phyloP scores from a whole-genome alignment of 2,329 filamentous ascomycete species.

The Colletotrichum neosansevieriae region DNA sequence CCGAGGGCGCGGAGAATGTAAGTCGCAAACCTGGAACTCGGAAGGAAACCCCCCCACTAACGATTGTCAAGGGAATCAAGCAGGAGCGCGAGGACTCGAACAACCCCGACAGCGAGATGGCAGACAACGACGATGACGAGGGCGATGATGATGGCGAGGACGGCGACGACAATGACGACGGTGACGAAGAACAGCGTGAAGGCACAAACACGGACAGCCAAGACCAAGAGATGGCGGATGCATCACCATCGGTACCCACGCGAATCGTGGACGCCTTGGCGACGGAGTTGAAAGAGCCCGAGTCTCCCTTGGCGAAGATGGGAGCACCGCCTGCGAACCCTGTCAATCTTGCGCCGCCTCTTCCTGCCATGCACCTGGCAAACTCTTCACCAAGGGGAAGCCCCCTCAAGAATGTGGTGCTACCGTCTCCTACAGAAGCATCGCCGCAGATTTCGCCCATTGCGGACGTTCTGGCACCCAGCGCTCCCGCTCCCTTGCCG shows the following conservation, averaged over 20 bases:
- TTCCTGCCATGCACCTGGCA: conserved; percentile 44
- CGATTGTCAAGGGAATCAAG: conserved; percentile 51
- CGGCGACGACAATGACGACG: conserved; percentile 61
- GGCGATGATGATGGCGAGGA: conserved; percentile 63
- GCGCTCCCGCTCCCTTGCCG: neutral
- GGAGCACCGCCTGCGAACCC: conserved; percentile 45
- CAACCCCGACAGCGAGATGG: conserved; percentile 66
- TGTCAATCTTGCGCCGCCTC: conserved; percentile 48
- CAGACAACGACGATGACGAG: conserved; percentile 63
- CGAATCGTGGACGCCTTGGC: conserved; percentile 43
- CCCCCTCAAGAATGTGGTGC: conserved; percentile 64
- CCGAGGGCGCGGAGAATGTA: conserved; percentile 35
- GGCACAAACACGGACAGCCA: conserved; percentile 48
- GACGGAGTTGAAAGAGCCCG: conserved; percentile 41
- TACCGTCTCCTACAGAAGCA: conserved; percentile 59
- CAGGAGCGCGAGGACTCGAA: conserved; percentile 58
- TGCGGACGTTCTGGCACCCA: conserved; percentile 23
- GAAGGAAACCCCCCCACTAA: conserved; percentile 41
- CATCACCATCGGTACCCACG: conserved; percentile 46
- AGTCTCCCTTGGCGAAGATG: conserved; percentile 29
- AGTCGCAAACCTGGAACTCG: neutral
- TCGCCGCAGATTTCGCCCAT: conserved; percentile 42
- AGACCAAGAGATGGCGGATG: conserved; percentile 51
- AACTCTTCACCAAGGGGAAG: conserved; percentile 56
- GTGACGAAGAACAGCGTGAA: conserved; percentile 58